Base-by-base conservation (phyloP, 805 yeast species). In the Lachancea nothofagi region DNA sequence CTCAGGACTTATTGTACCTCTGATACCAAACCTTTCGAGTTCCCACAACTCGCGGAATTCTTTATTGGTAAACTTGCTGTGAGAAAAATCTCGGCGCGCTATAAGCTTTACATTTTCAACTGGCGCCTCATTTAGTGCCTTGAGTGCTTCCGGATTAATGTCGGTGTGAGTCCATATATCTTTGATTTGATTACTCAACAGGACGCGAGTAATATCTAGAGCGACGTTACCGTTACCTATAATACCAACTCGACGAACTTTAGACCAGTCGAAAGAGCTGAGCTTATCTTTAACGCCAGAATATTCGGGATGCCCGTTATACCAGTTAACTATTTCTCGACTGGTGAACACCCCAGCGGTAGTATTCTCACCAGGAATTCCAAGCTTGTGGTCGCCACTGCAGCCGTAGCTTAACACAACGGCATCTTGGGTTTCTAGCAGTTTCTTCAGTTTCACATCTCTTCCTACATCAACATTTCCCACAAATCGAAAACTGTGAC, bases 201-300 rank as follows among this genome's bases (percentile, higher is more conserved):
- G 64, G 1, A 93, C 69, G 39, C 98, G 67, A 1, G 96, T 87
- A 4, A 93, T 77, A 58, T 93, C 98, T 44, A 93, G 65, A 0
- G 97, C 96, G 13, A 93, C 98, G 57, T 93, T 93, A 33, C 98
- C 98, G 60, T 89, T 90, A 5, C 99, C 99, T n/a, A 93, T 74
- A 23, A 93, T 80, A 0, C 83, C 76, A 1, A 87, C 95, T 27
- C 71, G 68, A 44, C 74, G 72, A 2, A 80, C 79, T 22, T 71
- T 63, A 2, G 71, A 69, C 50, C 90, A 67, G n/a, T 78, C 78
- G 4, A 86, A 83, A 15, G 69, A 61, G 12, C 69, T 57, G 17
- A 62, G 53, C 31, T 65, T 64, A 33, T 66, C 67, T 22, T 37
- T 35, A 6, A 13, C 22, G 19, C 26, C 18, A 3, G 56, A 54